phyloP scores from a whole-genome alignment of 2,329 filamentous ascomycete species.

The Clarireedia sp. region DNA sequence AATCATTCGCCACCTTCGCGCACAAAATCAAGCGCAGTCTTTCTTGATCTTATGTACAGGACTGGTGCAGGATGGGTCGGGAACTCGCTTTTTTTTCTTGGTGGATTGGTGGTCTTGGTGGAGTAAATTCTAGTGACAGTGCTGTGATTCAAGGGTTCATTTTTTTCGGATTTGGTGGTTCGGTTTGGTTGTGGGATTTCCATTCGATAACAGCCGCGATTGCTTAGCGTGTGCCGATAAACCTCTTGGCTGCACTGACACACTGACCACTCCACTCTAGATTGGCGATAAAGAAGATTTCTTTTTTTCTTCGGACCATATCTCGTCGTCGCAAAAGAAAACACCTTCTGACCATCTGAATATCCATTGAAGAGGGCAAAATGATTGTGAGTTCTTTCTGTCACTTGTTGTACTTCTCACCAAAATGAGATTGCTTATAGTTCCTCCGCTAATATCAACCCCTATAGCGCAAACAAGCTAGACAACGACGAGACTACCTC shows the following conservation, averaged over 20 bases:
- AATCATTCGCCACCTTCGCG: conserved; percentile 12
- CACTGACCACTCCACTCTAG: background rate
- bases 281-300: background rate
- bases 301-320: background rate
- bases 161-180: conserved; percentile 3
- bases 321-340: background rate
- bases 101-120: conserved; percentile 1
- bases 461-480: conserved; percentile 58
- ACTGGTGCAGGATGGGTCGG: background rate
- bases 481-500: conserved; percentile 78
- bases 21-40: background rate
- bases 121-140: background rate
- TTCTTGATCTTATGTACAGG: background rate
- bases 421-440: too few species aligned
- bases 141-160: background rate
- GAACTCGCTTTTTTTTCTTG: conserved; percentile 2
- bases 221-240: background rate
- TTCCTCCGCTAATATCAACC: background rate
- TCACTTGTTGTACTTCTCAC: too few species aligned
- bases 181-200: conserved; percentile 4
- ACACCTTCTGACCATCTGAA: background rate
- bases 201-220: background rate
- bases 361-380: background rate
- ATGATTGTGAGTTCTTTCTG: conserved; percentile 24
- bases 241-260: background rate